Percentiles rank a stretch among this genome's conserved stretches.
phyloP scores from a whole-genome alignment of 768 basidiomycete genomes.

The Termitomyces titanicus region DNA sequence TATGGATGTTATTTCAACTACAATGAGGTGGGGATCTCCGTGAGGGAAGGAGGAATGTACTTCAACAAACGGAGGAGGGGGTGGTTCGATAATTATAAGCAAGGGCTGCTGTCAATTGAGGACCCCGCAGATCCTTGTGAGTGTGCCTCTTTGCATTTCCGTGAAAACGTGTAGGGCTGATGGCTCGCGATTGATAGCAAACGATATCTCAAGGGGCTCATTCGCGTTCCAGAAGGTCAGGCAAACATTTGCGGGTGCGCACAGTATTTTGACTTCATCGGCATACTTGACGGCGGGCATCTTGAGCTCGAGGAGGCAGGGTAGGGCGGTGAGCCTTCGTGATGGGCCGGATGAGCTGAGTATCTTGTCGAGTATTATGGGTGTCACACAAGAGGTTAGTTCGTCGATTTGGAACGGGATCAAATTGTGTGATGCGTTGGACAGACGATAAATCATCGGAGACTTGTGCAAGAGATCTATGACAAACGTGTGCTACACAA shows the following conservation, averaged over 20 bases:
- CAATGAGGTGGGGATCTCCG: constrained; percentile 82
- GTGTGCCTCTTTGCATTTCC: constrained; percentile 24
- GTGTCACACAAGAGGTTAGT: constrained; percentile 78
- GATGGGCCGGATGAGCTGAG: constrained; percentile 65
- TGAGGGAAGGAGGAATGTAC: constrained; percentile 86
- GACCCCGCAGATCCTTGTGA: constrained; percentile 88
- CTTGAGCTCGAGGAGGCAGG: constrained; percentile 51
- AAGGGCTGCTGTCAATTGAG: constrained; percentile 75
- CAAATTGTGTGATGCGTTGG: neutral
- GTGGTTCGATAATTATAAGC: constrained; percentile 63
- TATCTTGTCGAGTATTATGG: constrained; percentile 75
- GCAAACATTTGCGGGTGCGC: constrained; percentile 79
- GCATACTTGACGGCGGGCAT: constrained; percentile 65
- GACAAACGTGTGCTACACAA: constrained; percentile 55
- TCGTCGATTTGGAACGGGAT: neutral
- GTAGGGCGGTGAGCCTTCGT: constrained; percentile 43
- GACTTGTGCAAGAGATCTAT: constrained; percentile 66
- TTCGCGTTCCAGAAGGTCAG: constrained; percentile 81
- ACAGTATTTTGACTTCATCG: constrained; percentile 71
- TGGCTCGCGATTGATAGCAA: constrained; percentile 46
- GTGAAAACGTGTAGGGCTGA: neutral
- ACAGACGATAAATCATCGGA: constrained; percentile 74
- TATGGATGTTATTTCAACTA: constrained; percentile 94
- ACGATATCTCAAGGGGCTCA: constrained; percentile 90
- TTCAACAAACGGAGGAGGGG: constrained; percentile 79